These are phyloP conservation scores for Pseudonitzschia multistriata DNA, from an alignment of 108 stramenopile genomes.

Conservation along the genomic window DNA sequence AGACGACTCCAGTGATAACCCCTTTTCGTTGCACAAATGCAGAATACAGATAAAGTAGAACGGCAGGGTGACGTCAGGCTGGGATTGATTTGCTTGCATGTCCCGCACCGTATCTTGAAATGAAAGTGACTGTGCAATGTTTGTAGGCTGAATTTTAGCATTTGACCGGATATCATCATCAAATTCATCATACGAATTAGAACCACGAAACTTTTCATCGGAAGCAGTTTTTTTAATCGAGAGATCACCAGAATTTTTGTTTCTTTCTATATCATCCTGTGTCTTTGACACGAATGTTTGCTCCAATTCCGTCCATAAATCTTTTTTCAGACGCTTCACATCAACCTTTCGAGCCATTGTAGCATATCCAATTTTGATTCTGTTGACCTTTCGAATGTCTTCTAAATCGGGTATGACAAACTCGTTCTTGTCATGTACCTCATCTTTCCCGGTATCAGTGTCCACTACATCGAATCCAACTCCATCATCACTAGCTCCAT, in stretches of 20 bases:
- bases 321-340: constrained; percentile 81
- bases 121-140: constrained; percentile 37
- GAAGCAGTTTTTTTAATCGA: not conserved
- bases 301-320: constrained; percentile 86
- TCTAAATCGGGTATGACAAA: constrained; percentile 58
- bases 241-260: not conserved
- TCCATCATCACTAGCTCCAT: constrained; percentile 43
- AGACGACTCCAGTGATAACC: constrained; percentile 70
- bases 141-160: not conserved
- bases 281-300: constrained; percentile 11
- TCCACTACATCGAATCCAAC: constrained; percentile 53
- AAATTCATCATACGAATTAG: not conserved
- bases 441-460: constrained; percentile 43
- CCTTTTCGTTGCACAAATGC: constrained; percentile 98
- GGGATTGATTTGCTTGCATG: constrained; percentile 66
- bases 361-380: constrained; percentile 81
- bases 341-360: constrained; percentile 90
- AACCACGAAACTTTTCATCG: not conserved
- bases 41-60: constrained; percentile 98
- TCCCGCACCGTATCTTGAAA: constrained; percentile 76
- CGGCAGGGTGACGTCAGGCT: constrained; percentile 88
- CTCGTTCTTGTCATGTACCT: constrained; percentile 40
- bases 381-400: constrained; percentile 78
- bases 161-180: constrained; percentile 1
- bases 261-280: constrained; percentile 18